These are phyloP conservation scores for Coprinellus aureogranulatus DNA, from an alignment of 768 basidiomycete genomes.

Conservation along the genomic window DNA sequence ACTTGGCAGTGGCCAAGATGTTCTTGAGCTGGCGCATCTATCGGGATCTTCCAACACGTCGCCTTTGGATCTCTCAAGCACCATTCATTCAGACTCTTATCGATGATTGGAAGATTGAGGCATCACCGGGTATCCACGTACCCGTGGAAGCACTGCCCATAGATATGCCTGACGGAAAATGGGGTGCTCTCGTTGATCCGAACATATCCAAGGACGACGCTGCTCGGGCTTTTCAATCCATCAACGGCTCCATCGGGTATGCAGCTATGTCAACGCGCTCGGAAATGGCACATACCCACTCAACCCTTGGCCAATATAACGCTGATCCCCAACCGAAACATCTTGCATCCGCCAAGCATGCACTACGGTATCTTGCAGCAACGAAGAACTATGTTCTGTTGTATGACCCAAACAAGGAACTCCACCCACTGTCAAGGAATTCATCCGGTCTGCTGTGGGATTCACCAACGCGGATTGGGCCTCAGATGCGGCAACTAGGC, in stretches of 20 bases:
- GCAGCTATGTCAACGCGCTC: constrained; percentile 27
- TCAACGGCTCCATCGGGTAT: constrained; percentile 22
- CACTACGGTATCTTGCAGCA: constrained; percentile 26
- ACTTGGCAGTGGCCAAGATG: constrained; percentile 6
- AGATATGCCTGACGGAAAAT: constrained; percentile 14
- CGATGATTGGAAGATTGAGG: constrained; percentile 8
- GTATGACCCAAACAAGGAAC: constrained; percentile 1
- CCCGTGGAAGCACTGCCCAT: constrained; percentile 10
- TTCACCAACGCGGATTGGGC: constrained; percentile 31
- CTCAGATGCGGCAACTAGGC: constrained; percentile 16
- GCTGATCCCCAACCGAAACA: constrained; percentile 21
- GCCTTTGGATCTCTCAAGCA: constrained; percentile 15
- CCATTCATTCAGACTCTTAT: constrained; percentile 12
- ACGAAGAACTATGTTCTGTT: constrained; percentile 17
- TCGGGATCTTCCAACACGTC: constrained; percentile 4
- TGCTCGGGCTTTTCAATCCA: not conserved
- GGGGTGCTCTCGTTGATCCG: constrained; percentile 11
- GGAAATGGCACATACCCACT: constrained; percentile 27
- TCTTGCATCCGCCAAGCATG: constrained; percentile 24
- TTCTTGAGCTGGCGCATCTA: constrained; percentile 23
- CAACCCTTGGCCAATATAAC: constrained; percentile 23
- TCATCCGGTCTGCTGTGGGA: not conserved
- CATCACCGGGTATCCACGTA: constrained; percentile 2
- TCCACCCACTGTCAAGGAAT: not conserved
- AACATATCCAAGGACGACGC: not conserved